phyloP scores from a whole-genome alignment of 2,329 filamentous ascomycete species.

The Monosporascus cannonballus region DNA sequence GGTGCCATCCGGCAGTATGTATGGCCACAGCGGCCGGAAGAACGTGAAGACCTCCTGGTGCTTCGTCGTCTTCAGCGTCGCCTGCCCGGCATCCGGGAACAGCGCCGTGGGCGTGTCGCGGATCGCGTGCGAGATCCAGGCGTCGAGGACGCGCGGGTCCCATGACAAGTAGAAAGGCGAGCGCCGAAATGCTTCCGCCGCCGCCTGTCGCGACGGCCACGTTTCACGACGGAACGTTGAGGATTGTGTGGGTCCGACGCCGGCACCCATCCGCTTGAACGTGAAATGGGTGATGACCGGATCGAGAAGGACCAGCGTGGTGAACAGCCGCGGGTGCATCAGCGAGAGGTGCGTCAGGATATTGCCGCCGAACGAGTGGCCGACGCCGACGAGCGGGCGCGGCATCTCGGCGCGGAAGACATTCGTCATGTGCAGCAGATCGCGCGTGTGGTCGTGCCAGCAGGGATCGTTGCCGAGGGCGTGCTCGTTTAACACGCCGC shows the following conservation, averaged over 20 bases:
- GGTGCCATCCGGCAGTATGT: conserved; percentile 33
- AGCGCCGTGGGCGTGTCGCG: conserved; percentile 62
- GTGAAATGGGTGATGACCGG: conserved; percentile 62
- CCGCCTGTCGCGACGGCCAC: conserved; percentile 72
- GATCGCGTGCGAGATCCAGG: conserved; percentile 69
- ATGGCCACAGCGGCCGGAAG: conserved; percentile 53
- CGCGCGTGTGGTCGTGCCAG: conserved; percentile 81
- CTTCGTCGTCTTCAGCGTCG: conserved; percentile 75
- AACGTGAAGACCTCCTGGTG: conserved; percentile 85
- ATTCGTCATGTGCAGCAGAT: conserved; percentile 82
- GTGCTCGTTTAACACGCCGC: conserved; percentile 69
- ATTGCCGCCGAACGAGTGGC: conserved; percentile 82
- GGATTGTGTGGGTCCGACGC: conserved; percentile 42
- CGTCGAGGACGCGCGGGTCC: conserved; percentile 73
- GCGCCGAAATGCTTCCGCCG: conserved; percentile 58
- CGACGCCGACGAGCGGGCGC: conserved; percentile 75
- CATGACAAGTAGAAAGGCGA: conserved; percentile 75
- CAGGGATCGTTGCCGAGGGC: conserved; percentile 78
- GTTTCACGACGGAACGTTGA: conserved; percentile 70
- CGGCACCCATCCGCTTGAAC: conserved; percentile 29
- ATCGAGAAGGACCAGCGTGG: conserved; percentile 72
- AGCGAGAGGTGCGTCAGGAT: conserved; percentile 66
- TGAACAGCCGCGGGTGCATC: conserved; percentile 75
- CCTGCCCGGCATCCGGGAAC: conserved; percentile 45
- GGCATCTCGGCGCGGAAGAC: conserved; percentile 73